phyloP scores from a whole-genome alignment of 1,284 basidiomycete genomes.

The Pseudozyma flocculosa region DNA sequence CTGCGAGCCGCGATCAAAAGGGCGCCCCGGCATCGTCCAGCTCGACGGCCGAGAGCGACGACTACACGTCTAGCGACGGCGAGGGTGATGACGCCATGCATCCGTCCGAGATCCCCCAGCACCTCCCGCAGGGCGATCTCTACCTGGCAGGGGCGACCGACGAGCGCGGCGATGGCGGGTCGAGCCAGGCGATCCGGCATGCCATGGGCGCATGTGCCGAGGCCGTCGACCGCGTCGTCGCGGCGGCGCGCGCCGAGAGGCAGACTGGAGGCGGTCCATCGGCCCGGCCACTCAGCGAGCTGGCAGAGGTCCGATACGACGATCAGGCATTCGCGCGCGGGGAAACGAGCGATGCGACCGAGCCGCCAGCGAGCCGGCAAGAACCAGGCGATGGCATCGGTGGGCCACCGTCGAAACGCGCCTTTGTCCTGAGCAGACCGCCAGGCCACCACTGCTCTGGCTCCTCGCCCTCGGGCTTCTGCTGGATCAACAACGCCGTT shows the following conservation, averaged over 20 bases:
- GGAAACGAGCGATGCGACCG: neutral
- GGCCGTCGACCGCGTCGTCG: slow-evolving; percentile 51
- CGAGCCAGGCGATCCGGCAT: slow-evolving; percentile 48
- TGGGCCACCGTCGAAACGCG: slow-evolving; percentile 33
- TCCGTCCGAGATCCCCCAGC: slow-evolving; percentile 43
- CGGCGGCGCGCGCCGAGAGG: slow-evolving; percentile 4
- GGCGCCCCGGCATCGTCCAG: neutral
- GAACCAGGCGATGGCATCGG: too few species aligned
- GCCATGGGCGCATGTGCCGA: slow-evolving; percentile 50
- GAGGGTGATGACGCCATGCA: slow-evolving; percentile 46
- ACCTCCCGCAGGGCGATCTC: slow-evolving; percentile 51
- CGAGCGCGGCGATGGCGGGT: slow-evolving; percentile 34
- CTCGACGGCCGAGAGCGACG: slow-evolving; percentile 14
- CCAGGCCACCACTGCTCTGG: slow-evolving; percentile 58
- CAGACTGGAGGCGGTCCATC: too few species aligned
- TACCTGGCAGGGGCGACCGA: slow-evolving; percentile 40
- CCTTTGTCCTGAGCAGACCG: slow-evolving; percentile 55
- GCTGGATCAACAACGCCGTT: slow-evolving; percentile 89
- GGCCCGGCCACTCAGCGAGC: too few species aligned
- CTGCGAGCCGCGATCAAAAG: neutral
- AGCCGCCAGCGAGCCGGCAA: too few species aligned
- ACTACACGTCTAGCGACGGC: slow-evolving; percentile 38
- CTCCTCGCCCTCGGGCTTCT: slow-evolving; percentile 71
- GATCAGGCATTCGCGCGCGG: too few species aligned
- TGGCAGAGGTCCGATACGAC: neutral